Base-by-base conservation (phyloP, 148 eudicot species). In the Cornus controversa region DNA sequence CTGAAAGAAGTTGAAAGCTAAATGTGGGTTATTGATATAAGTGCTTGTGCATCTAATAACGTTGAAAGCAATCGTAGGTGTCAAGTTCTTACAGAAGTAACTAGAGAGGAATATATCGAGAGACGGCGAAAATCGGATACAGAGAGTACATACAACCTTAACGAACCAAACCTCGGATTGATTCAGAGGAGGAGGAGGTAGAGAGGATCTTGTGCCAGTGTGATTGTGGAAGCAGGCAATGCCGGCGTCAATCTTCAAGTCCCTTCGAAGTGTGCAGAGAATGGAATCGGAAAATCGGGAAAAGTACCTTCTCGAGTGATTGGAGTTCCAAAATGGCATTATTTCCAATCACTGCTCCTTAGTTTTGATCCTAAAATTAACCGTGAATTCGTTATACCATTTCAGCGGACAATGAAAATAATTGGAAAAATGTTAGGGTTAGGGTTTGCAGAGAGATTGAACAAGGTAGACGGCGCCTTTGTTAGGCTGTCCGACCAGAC, bases 131-230 rank as follows among this genome's bases (percentile, higher is more conserved):
- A 29, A 76, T 31, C 72, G 84, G 79, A 89, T 53, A 77, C 86
- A 86, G 66, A 95, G 79, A 67, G 93, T 86, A 77, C 87, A 95
- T 2, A 95, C 86, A 29, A 95, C 84, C 77, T 95, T 93, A 29
- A 84, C 79, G 84, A 89, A 90, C 98, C 98, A 94, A 67, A 72
- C 47, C 25, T 42, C 80, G 26, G 79, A 70, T 36, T 45, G 70
- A 75, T 42, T 34, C 67, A 60, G 78, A 40, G 34, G 40, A 28
- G 26, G 14, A 28, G 78, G 50, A 23, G 75, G 27, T 64, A 66
- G 47, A 24, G 69, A 70, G 18, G 82, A 82, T 65, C 79, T 79
- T 57, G 34, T 10, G 64, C 40, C 47, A 16, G 79, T 63, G 25
- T 75, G 75, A 77, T 75, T 37, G 60, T 85, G 85, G 50, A 82